A percentile compares a stretch with the other conserved stretches of the same genome.
Evolutionary conservation across 2,329 filamentous ascomycete species (phyloP).

Genomic region (Hawksworthiomyces lignivorus): DNA sequence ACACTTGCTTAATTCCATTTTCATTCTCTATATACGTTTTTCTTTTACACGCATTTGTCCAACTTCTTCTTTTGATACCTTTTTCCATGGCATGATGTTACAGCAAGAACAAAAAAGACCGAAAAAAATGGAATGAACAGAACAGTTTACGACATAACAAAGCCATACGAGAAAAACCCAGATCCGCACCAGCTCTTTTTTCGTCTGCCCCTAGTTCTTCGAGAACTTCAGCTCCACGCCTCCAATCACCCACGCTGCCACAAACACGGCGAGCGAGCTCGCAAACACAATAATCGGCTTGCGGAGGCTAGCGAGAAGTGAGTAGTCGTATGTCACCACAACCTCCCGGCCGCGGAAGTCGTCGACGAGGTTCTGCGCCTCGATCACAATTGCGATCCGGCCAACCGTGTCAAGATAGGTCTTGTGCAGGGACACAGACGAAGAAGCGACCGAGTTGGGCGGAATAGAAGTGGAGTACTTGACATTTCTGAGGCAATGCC

Average conservation of each 20-base stretch:
- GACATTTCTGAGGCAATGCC: constrained; percentile 72
- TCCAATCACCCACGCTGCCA: constrained; percentile 65
- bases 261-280: constrained; percentile 67
- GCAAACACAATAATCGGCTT: constrained; percentile 80
- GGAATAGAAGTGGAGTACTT: constrained; percentile 70
- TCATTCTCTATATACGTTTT: too few relatives aligned
- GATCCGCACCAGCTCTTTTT: background rate
- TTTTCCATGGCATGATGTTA: too few relatives aligned
- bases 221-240: constrained; percentile 74
- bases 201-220: constrained; percentile 16
- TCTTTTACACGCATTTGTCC: too few relatives aligned
- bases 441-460: constrained; percentile 48
- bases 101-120: background rate
- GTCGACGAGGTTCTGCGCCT: constrained; percentile 80
- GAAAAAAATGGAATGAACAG: background rate
- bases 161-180: too few relatives aligned
- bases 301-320: constrained; percentile 63
- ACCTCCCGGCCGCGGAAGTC: constrained; percentile 79
- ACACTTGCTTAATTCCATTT: too few relatives aligned
- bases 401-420: constrained; percentile 93
- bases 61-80: too few relatives aligned
- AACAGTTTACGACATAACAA: too few relatives aligned
- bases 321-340: constrained; percentile 82
- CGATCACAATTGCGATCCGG: constrained; percentile 72
- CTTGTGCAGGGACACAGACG: constrained; percentile 57